Evolutionary conservation across 768 basidiomycete genomes (phyloP).

Genomic region (Pleurotus ostreatus): DNA sequence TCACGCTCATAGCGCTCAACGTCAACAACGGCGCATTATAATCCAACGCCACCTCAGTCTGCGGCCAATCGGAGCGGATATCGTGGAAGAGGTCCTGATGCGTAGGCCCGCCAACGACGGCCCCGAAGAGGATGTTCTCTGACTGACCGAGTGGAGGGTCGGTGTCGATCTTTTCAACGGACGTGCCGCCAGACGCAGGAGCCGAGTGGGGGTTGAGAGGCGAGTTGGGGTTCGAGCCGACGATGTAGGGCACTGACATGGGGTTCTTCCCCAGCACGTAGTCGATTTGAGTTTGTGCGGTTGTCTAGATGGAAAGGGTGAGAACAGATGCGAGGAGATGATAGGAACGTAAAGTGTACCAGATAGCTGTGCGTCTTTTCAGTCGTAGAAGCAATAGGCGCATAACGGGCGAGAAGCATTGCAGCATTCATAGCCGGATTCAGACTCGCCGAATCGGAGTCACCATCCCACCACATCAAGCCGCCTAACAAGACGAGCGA

Average conservation of each 20-base stretch:
- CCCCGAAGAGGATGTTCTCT: slow-evolving; percentile 81
- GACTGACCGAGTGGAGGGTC: slow-evolving; percentile 53
- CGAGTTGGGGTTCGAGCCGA: slow-evolving; percentile 87
- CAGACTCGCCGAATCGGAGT: slow-evolving; percentile 74
- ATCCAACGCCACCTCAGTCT: slow-evolving; percentile 88
- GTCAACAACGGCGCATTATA: slow-evolving; percentile 91
- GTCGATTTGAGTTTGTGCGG: slow-evolving; percentile 73
- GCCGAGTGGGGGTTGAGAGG: slow-evolving; percentile 90
- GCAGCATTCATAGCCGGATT: slow-evolving; percentile 88
- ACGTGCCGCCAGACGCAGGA: slow-evolving; percentile 77
- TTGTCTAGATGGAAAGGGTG: slow-evolving; percentile 39
- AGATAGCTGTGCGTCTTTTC: slow-evolving; percentile 57
- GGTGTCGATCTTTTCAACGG: slow-evolving; percentile 66
- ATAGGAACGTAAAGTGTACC: no score
- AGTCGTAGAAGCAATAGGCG: slow-evolving; percentile 61
- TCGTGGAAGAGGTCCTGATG: slow-evolving; percentile 74
- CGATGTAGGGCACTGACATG: slow-evolving; percentile 85
- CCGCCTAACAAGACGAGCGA: slow-evolving; percentile 48
- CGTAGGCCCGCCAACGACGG: slow-evolving; percentile 85
- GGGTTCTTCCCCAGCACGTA: slow-evolving; percentile 88
- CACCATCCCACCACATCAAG: slow-evolving; percentile 76
- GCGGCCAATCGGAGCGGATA: slow-evolving; percentile 84
- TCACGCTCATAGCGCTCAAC: slow-evolving; percentile 72
- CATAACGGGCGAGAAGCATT: slow-evolving; percentile 77
- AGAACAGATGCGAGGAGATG: no score